Percentiles rank a stretch among this genome's conserved stretches.
These are phyloP conservation scores for Middelhovenomyces tepae DNA, from an alignment of 805 yeast species.

Conservation along the genomic window DNA sequence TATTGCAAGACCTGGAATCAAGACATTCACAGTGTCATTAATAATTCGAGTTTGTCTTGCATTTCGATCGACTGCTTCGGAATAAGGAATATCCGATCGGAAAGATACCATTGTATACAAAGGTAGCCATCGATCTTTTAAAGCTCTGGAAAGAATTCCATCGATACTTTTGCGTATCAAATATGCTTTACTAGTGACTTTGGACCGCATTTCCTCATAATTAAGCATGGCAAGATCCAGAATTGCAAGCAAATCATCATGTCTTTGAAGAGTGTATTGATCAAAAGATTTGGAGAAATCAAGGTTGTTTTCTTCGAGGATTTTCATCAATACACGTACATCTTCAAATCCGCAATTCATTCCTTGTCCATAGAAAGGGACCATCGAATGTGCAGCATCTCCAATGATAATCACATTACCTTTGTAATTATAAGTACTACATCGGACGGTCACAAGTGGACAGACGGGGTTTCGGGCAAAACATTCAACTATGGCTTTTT, in stretches of 20 bases:
- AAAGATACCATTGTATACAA: constrained; percentile 89
- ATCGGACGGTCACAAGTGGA: constrained; percentile 62
- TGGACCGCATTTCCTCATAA: constrained; percentile 79
- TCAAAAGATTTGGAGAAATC: constrained; percentile 44
- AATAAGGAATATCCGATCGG: constrained; percentile 71
- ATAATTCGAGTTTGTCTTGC: constrained; percentile 48
- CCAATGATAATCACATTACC: constrained; percentile 67
- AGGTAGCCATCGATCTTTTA: constrained; percentile 70
- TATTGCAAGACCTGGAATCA: constrained; percentile 3
- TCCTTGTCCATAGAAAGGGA: constrained; percentile 97
- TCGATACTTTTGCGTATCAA: constrained; percentile 62
- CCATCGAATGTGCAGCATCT: constrained; percentile 96
- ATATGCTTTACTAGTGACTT: constrained; percentile 56
- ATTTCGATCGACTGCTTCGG: constrained; percentile 51
- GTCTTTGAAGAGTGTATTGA: constrained; percentile 46
- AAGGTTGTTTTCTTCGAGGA: constrained; percentile 31
- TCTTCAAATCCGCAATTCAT: constrained; percentile 96
- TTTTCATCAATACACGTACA: constrained; percentile 54
- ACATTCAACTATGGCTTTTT: constrained; percentile 39
- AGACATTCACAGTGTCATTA: constrained; percentile 8
- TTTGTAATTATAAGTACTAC: constrained; percentile 57
- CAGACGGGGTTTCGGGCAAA: constrained; percentile 62
- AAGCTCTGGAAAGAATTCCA: constrained; percentile 45
- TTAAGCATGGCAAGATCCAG: constrained; percentile 70
- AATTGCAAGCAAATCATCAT: constrained; percentile 64